These are phyloP conservation scores for Lactarius psammicola DNA, from an alignment of 768 basidiomycete genomes.

Conservation along the genomic window DNA sequence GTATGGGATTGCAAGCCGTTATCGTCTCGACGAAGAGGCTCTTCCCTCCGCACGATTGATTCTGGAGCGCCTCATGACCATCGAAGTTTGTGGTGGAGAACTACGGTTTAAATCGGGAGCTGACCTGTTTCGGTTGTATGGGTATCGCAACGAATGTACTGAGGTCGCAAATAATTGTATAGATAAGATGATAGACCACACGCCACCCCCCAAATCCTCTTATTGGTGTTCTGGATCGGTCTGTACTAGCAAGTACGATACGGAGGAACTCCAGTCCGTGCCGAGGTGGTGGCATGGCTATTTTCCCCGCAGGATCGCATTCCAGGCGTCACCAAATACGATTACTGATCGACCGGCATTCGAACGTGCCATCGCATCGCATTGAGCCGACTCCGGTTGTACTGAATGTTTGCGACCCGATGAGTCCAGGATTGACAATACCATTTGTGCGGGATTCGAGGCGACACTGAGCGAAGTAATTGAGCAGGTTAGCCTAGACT, in stretches of 20 bases:
- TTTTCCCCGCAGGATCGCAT: slow-evolving; percentile 1
- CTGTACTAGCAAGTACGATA: neutral
- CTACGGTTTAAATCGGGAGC: slow-evolving; percentile 14
- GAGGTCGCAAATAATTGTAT: neutral
- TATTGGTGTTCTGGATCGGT: no score
- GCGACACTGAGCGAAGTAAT: neutral
- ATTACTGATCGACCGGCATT: slow-evolving; percentile 12
- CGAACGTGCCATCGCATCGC: neutral
- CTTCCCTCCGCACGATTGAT: slow-evolving; percentile 4
- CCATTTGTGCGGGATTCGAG: slow-evolving; percentile 3
- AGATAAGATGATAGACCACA: neutral
- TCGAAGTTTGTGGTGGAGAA: slow-evolving; percentile 11
- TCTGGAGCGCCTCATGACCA: slow-evolving; percentile 4
- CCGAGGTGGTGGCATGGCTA: slow-evolving; percentile 18
- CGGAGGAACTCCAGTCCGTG: neutral
- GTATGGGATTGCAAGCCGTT: slow-evolving; percentile 18
- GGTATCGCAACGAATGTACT: slow-evolving; percentile 7
- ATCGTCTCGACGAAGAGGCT: slow-evolving; percentile 13
- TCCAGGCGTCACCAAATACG: slow-evolving; percentile 6
- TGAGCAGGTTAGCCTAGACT: neutral
- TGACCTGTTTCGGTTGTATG: slow-evolving; percentile 4
- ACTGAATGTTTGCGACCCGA: neutral
- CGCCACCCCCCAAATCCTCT: no score
- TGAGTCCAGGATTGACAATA: neutral
- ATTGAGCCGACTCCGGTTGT: neutral